Base-by-base conservation (phyloP, 345 rosid species). In the Rhodomyrtus tomentosa region DNA sequence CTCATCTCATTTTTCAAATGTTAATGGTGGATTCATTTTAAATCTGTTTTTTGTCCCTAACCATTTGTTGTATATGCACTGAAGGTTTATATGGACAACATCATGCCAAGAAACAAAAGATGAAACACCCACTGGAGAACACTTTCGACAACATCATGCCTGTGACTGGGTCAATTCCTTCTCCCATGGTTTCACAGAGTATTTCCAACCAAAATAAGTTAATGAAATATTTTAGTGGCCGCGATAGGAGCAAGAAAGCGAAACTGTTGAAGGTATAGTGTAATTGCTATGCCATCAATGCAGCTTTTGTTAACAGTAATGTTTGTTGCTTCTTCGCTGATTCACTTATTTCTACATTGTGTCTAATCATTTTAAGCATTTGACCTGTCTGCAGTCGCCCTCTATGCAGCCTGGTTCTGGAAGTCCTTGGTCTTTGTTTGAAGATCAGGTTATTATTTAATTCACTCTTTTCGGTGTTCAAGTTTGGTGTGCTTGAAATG, bases 401-500 rank as follows among this genome's bases (percentile, higher is more conserved):
- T 85, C 94, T 85, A 92, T 92, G 85, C 98, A 95, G 90, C 89
- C 91, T 84, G 98, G 98, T 86, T 89, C 91, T 87, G 99, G 94
- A 89, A 92, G 93, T 92, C 91, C 94, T 42, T 98, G 99, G 99
- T 95, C 99, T 55, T 91, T 88, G 83, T 96, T 96, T 93, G 99
- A 98, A 90, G 99, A 98, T 89, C 99, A 98, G 99, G 99, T 98
- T 82, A 81, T 80, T 52, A 84, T 55, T 5, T 62, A 54, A 82
- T 87, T 68, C 83, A 42, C 79, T 50, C 82, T 81, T 86, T 88
- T 73, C 84, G 83, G 59, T 82, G 36, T 73, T 89, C 81, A 74
- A 86, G 49, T 80, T 55, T 55, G 84, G 80, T 72, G 81, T 80
- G 45, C 82, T 80, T 83, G 76, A 52, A 87, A 74, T 53, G 85